Base-by-base conservation (phyloP, 139 green algal genomes). In the Coccomyxa sp. region DNA sequence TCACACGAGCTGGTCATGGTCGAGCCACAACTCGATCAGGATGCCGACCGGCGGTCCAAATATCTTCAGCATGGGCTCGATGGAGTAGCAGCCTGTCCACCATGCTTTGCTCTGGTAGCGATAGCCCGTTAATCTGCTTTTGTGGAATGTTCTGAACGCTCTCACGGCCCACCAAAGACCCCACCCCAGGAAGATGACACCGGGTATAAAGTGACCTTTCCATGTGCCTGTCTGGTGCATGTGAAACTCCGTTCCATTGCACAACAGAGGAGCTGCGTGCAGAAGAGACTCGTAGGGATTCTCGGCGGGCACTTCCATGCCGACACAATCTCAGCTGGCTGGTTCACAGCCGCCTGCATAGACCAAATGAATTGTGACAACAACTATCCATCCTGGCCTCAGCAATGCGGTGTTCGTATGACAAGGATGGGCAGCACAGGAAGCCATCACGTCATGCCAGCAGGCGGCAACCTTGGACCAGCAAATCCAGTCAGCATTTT, bases 161-260 rank as follows among this genome's bases (percentile, higher is more conserved):
- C 75, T 64, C 12, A 64, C 34, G 5, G 78, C 69, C 70, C 70
- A 78, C 78, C 78, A 82, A 1, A 82, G 35, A 8, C 78, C 78
- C 78, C 78, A 82, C 4, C 35, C 22, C 14, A 82, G 36, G 35
- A 82, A 77, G 8, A 82, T 27, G 29, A 82, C 8, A 34, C 78
- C 78, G 68, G 78, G 78, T 0, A 36, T 41, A 8, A 82, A 41
- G 38, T 82, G 78, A 14, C 70, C 70, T 29, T 50, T 73, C 35
- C 70, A 82, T 0, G 70, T 82, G 27, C 70, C 70, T 7, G 35
- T 50, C 1, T 35, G 35, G 68, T 71, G 39, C 39, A 72, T 34
- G 5, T 64, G 18, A 7, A 31, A 64, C 50, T 31, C 3, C 22
- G 50, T 31, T 18, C 50, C 50, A 64, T 64, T 22, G 27, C 50